These are phyloP conservation scores for Exophiala sp. DNA, from an alignment of 2,329 filamentous ascomycete genomes.

Conservation along the genomic window DNA sequence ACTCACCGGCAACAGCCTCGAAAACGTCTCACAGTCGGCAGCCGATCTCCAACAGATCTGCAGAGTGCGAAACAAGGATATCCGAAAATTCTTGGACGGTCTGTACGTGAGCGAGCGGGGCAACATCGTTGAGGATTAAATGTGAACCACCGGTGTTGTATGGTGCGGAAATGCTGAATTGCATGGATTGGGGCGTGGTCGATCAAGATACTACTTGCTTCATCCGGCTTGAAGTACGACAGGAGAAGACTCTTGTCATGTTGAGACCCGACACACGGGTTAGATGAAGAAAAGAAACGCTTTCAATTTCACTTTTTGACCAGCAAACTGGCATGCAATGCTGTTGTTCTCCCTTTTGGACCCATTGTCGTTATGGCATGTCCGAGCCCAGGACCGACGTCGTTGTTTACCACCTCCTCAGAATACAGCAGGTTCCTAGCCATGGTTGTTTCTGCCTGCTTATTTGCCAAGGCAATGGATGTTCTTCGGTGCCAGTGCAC, in stretches of 20 bases:
- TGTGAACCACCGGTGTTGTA: conserved; percentile 2
- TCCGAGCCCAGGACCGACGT: no score
- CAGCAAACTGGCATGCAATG: not conserved
- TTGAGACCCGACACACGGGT: not conserved
- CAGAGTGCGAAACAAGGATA: conserved; percentile 99
- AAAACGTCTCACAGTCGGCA: conserved; percentile 94
- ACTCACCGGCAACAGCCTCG: conserved; percentile 87
- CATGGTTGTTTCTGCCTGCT: no score
- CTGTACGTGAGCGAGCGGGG: conserved; percentile 99
- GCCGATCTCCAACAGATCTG: conserved; percentile 99
- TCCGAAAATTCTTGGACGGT: conserved; percentile 99
- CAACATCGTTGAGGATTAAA: conserved; percentile 68
- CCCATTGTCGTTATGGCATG: no score
- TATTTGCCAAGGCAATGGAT: no score
- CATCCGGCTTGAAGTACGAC: not conserved
- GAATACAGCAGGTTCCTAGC: no score
- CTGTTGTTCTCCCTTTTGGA: conserved; percentile 1
- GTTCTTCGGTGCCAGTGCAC: no score
- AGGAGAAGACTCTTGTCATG: not conserved
- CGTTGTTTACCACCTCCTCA: no score
- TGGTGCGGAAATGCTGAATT: not conserved
- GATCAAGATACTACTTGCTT: not conserved
- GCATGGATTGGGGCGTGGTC: conserved; percentile 1
- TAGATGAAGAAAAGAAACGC: conserved; percentile 6
- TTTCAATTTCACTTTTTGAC: conserved; percentile 3